These are phyloP conservation scores for Adenanthera pavonina DNA, from an alignment of 306 rosid genomes.

Conservation along the genomic window DNA sequence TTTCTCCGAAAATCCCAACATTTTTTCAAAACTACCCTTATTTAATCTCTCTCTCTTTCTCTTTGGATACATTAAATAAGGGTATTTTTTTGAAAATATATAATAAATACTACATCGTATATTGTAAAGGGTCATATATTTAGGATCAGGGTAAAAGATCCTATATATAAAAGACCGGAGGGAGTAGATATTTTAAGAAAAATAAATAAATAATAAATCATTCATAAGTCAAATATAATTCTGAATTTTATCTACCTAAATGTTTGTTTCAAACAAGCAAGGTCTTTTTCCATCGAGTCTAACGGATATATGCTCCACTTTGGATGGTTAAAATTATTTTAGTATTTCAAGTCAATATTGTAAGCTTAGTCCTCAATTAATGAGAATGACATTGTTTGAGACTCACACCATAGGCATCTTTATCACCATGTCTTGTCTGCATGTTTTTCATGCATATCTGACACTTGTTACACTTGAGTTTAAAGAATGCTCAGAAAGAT, in stretches of 20 bases:
- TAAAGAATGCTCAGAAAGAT: neutral
- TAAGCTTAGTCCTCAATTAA: neutral
- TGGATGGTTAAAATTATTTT: neutral
- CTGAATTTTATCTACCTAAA: neutral
- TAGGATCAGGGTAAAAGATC: no score
- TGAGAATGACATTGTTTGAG: neutral
- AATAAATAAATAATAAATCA: neutral
- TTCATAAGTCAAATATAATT: neutral
- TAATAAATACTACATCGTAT: no score
- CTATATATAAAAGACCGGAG: no score
- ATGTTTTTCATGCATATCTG: neutral
- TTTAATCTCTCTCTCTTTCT: no score
- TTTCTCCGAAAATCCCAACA: no score
- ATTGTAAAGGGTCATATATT: no score
- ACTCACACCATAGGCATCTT: neutral
- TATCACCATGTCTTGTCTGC: constrained; percentile 7
- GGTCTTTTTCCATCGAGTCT: neutral
- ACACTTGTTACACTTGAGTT: constrained; percentile 5
- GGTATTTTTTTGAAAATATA: no score
- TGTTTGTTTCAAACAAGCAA: neutral
- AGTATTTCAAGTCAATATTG: neutral
- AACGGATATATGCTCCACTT: constrained; percentile 1
- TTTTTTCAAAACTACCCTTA: no score
- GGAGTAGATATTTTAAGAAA: neutral
- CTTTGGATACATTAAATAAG: no score